Evolutionary conservation across 2,329 filamentous ascomycete genomes (phyloP), one percentile per base, ranked within the genome.

Genomic region (Pezicula carpinea): DNA sequence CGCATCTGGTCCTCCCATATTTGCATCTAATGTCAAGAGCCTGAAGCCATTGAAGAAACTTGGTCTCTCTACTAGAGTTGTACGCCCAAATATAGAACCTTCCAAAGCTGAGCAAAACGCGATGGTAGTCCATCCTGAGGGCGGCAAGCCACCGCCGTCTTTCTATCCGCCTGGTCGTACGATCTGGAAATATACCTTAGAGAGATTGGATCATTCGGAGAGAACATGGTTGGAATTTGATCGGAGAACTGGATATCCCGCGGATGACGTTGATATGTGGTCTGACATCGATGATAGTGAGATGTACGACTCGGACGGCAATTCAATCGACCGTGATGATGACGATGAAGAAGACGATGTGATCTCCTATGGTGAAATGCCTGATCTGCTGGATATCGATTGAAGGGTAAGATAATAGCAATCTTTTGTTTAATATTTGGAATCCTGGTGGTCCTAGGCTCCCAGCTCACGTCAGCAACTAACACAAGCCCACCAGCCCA

Each of bases 151-250:
- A 11, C 55, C 55, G 2, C 36, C 23, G 11, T 53, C 55, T 14
- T 34, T 15, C n/a, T 50, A 48, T 32, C 19, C 48, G 3, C 36
- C 32, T 19, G 52, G 49, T 11, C 17, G 11, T 6, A 56, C 54
- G 13, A 46, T 54, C n/a, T 56, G 52, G 52, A 56, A 56, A 35
- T 54, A 45, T 45, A 47, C 49, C 15, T 29, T 39, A 15, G 43
- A 44, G n/a, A 22, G 34, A 14, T 34, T 48, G 14, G n/a, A 40
- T n/a, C 22, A 42, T 8, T 40, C 46, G 22, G 19, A 39, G n/a
- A 54, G 46, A 39, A n/a, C 22, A 15, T 57, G 54, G 54, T 50
- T 53, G 10, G 54, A 57, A 47, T 57, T 53, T 39, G 43, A 57
- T 35, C 40, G 47, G 6, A 40, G 31, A 41, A 39, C 41, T 18